Evolutionary conservation across 2,329 filamentous ascomycete species (phyloP), one percentile per base, ranked within the genome.

Genomic region (Arthroderma sp.): DNA sequence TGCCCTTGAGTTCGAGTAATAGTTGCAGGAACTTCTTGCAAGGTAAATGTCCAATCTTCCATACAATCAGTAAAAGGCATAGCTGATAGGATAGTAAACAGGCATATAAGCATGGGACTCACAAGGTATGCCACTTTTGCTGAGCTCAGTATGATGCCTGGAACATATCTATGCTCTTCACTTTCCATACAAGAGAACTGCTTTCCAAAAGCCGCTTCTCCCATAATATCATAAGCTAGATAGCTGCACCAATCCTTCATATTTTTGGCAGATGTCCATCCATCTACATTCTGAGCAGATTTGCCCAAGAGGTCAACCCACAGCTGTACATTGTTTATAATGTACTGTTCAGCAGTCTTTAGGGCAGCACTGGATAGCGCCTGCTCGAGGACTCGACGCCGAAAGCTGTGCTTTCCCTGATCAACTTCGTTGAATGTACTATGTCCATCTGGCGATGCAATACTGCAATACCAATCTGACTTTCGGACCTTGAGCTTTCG

Each of bases 161-260:
- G 39, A 11, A 51, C 41, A 45, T 49, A 43, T 36, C 44, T 42
- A 40, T 44, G 43, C 43, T 51, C 47, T 11, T 51, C 46, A 27
- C 44, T 49, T 27, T 36, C 44, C 42, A 49, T 50, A 38, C 58
- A 63, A n/a, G 56, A 50, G 46, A 64, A 66, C 29, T 51, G 45
- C 36, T 59, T 56, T 3, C 60, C 57, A 43, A 63, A 62, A 1
- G 53, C 50, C 1, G 64, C 45, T 32, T 64, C 58, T 2, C 59
- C 60, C 36, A 64, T 56, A 31, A 64, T 53, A 44, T 65, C 62
- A 39, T 61, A 63, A 9, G 53, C 53, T 2, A 57, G 47, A 33
- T 50, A 61, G 3, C 54, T 56, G 38, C 48, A 48, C 53, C 56
- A 63, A 9, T 53, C 45, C 9, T 45, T 40, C 46, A 62, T 51